Conservation (phyloP, 495 filamentous ascomycete species). For the Choiromyces venosus region DNA sequence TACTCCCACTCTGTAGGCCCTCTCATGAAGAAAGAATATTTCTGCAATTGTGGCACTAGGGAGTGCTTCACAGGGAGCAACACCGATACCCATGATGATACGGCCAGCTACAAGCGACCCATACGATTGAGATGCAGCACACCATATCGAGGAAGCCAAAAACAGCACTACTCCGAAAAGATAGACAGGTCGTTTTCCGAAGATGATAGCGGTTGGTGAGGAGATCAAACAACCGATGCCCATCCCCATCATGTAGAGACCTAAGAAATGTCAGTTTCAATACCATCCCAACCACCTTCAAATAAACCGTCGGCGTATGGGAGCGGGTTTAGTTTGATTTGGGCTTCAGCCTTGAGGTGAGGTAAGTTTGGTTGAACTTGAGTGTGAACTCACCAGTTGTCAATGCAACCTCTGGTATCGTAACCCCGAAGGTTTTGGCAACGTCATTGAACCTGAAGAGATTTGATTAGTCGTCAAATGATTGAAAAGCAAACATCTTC, state of each 20-base stretch:
- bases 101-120: constrained; percentile 73
- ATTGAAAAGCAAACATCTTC: neutral
- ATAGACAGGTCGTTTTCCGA: constrained; percentile 87
- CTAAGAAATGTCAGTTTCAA: constrained; percentile 41
- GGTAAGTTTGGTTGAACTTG: neutral
- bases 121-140: constrained; percentile 74
- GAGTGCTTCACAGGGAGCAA: constrained; percentile 82
- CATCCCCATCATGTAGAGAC: constrained; percentile 91
- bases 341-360: neutral
- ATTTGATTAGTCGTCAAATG: neutral
- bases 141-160: constrained; percentile 75
- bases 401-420: constrained; percentile 69
- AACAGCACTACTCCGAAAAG: constrained; percentile 71
- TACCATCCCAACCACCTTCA: neutral
- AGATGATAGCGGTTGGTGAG: constrained; percentile 87
- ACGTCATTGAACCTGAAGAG: constrained; percentile 62
- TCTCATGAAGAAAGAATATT: constrained; percentile 93
- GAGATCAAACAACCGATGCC: constrained; percentile 77
- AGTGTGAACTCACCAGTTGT: constrained; percentile 54
- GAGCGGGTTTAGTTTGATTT: neutral
- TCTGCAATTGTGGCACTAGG: constrained; percentile 93
- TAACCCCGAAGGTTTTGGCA: constrained; percentile 62
- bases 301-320: neutral
- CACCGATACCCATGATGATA: constrained; percentile 79
- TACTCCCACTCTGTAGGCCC: constrained; percentile 90